Percentiles rank a stretch among this genome's conserved stretches.
These are phyloP conservation scores for Pichia pseudocactophila DNA, from an alignment of 805 yeast species.

Conservation along the genomic window DNA sequence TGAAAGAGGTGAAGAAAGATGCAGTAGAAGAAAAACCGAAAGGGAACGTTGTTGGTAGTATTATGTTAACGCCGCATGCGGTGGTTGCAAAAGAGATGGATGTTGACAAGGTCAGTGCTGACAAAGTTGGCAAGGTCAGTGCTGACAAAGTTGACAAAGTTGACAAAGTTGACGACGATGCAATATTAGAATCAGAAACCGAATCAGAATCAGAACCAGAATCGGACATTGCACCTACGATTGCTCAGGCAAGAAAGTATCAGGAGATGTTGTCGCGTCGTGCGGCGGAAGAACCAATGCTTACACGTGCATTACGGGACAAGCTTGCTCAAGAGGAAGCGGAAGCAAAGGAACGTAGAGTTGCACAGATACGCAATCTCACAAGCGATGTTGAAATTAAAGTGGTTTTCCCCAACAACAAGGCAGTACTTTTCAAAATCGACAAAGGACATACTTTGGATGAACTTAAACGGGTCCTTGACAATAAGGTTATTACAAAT, in stretches of 20 bases:
- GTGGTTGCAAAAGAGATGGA: too few relatives aligned
- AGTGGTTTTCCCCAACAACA: not conserved
- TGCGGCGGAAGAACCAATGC: constrained; percentile 30
- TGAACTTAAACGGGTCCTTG: not conserved
- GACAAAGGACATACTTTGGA: not conserved
- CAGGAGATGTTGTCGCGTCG: constrained; percentile 38
- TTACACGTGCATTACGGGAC: constrained; percentile 28
- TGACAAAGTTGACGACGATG: not conserved
- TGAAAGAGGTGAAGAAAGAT: not conserved
- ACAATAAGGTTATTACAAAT: not conserved
- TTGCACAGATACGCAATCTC: not conserved
- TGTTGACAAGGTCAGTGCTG: too few relatives aligned
- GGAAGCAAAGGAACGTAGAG: not conserved
- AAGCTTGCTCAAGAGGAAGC: constrained; percentile 16
- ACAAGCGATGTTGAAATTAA: not conserved
- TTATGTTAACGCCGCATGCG: too few relatives aligned
- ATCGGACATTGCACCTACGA: constrained; percentile 38
- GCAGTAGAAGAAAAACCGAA: not conserved
- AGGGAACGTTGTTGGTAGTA: not conserved
- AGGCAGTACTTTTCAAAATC: not conserved
- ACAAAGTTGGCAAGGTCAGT: too few relatives aligned
- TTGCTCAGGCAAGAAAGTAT: constrained; percentile 40
- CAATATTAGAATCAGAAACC: constrained; percentile 5
- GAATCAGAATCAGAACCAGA: constrained; percentile 26
- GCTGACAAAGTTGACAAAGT: too few relatives aligned